phyloP scores from a whole-genome alignment of 768 basidiomycete genomes.

The Phanerodontia chrysosporium region DNA sequence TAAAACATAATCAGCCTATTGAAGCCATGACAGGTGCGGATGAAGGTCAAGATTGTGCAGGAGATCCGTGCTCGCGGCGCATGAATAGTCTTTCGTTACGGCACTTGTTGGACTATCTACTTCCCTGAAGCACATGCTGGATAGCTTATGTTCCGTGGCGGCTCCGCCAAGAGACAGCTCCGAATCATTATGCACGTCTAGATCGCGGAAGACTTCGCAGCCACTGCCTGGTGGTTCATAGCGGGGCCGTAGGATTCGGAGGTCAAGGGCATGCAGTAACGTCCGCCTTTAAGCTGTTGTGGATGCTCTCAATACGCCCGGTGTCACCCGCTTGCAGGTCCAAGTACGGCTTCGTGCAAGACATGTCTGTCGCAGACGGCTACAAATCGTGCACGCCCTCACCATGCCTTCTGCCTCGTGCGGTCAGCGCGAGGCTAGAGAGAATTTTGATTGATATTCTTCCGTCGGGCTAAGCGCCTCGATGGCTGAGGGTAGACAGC shows the following conservation, averaged over 20 bases:
- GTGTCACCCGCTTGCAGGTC: background rate
- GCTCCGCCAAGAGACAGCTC: background rate
- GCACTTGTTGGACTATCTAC: background rate
- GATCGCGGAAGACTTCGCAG: background rate
- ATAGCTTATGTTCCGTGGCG: background rate
- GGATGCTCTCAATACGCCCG: background rate
- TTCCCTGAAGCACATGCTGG: background rate
- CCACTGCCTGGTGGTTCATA: background rate
- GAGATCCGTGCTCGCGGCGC: constrained; percentile 54
- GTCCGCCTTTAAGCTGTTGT: background rate
- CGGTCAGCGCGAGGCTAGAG: constrained; percentile 7
- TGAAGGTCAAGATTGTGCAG: constrained; percentile 76
- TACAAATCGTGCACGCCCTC: background rate
- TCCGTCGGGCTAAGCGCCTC: background rate
- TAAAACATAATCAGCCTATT: constrained; percentile 11
- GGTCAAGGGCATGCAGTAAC: background rate
- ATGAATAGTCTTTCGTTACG: constrained; percentile 4
- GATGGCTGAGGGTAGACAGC: background rate
- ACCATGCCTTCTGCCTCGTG: constrained; percentile 13
- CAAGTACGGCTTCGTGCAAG: background rate
- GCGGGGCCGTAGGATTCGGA: constrained; percentile 2
- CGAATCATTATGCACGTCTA: background rate
- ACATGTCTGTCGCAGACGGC: background rate
- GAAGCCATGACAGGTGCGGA: constrained; percentile 58
- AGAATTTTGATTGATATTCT: constrained; percentile 12